Evolutionary conservation across 441 rosid genomes (phyloP), one percentile per base, ranked within the genome.

Genomic region (Brassica hybrid): DNA sequence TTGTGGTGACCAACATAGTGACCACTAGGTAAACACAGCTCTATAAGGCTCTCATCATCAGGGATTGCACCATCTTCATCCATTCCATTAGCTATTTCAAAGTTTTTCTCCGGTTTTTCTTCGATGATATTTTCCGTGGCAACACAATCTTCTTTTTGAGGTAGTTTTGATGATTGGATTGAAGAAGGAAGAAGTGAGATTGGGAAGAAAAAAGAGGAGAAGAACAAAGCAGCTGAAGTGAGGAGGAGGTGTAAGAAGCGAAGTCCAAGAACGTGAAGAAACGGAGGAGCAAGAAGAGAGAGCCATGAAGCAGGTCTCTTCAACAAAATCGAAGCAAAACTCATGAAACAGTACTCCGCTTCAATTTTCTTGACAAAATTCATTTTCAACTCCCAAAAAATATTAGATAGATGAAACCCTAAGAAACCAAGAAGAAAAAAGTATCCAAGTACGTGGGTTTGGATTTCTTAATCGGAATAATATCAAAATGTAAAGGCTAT

Each of bases 31-130:
- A 92, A 88, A 43, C 92, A 84, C 32, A 94, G 90, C 84, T 94
- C 98, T 30, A 94, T 84, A 21, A 94, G 91, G 74, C 93, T 88
- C 71, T 90, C 98, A 75, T 92, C 97, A 45, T 94, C 93, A 2
- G 96, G 86, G 21, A 94, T 90, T 5, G 86, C 81, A 7, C 86
- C 91, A 5, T 90, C 85, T 56, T 87, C 94, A 3, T 87, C 86
- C 38, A 88, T 96, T 78, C 81, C 89, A 52, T 30, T 62, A 21
- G 18, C 11, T 5, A 7, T 68, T 36, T 21, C 21, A 0, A 50
- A 18, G 50, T 2, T 69, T 0, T 68, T 50, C 11, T 76, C 30
- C 0, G n/a, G n/a, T n/a, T 3, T 16, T 69, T 34, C 34, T 2
- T 17, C 10, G 1, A 19, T 63, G 90, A 88, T 12, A 85, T 81